phyloP scores from a whole-genome alignment of 352 stramenopile species.

The Phytophthora palmivora region DNA sequence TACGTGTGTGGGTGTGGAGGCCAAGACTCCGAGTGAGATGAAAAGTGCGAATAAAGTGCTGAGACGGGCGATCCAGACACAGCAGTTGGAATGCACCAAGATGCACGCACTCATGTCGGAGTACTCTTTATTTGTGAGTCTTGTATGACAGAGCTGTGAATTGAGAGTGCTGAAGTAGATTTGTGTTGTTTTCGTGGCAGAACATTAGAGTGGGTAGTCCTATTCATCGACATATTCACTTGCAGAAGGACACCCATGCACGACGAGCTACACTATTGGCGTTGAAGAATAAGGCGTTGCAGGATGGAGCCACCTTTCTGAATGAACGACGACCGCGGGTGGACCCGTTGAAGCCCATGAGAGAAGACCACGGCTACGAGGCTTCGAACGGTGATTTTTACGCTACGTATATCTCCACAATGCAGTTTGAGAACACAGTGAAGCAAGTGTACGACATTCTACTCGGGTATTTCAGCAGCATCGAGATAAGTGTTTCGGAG shows the following conservation, averaged over 20 bases:
- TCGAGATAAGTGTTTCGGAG: constrained; percentile 63
- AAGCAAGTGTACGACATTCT: constrained; percentile 58
- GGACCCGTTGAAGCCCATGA: constrained; percentile 39
- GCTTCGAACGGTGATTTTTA: constrained; percentile 39
- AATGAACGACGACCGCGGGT: constrained; percentile 28
- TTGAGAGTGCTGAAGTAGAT: background rate
- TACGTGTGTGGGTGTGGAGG: constrained; percentile 19
- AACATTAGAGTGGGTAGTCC: constrained; percentile 43
- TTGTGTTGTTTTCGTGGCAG: constrained; percentile 22
- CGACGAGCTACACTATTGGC: constrained; percentile 26
- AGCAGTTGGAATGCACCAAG: constrained; percentile 38
- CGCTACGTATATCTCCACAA: constrained; percentile 34
- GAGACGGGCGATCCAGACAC: constrained; percentile 32
- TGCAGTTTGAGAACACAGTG: constrained; percentile 48
- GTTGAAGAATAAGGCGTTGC: constrained; percentile 38
- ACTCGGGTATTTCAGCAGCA: constrained; percentile 42
- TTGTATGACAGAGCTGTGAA: background rate
- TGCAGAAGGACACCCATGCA: constrained; percentile 29
- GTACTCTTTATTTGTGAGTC: constrained; percentile 45
- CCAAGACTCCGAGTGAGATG: constrained; percentile 29
- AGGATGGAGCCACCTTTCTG: constrained; percentile 38
- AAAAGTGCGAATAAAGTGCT: constrained; percentile 38
- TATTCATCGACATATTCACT: constrained; percentile 38
- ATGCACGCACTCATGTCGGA: constrained; percentile 46
- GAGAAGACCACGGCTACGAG: constrained; percentile 45